phyloP scores from a whole-genome alignment of 2,329 filamentous ascomycete genomes.

The Penicillium fuscoglaucum region DNA sequence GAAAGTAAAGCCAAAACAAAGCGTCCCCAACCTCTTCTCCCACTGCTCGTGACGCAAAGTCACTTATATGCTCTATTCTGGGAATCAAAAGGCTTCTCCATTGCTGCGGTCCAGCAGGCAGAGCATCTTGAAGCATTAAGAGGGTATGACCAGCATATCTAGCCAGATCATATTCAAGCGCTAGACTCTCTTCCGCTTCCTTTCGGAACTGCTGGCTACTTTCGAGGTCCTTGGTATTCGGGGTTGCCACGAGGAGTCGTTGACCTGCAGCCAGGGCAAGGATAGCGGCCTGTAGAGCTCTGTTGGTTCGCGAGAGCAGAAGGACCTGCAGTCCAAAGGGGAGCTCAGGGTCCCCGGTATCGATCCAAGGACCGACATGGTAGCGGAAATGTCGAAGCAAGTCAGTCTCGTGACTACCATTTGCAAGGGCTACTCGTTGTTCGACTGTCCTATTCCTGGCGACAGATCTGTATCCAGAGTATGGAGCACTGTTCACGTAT shows the following conservation, averaged over 20 bases:
- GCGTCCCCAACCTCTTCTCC: constrained; percentile 20
- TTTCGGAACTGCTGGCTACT: constrained; percentile 16
- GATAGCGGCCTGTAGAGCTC: constrained; percentile 21
- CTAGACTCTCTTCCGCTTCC: constrained; percentile 21
- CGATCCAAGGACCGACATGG: constrained; percentile 28
- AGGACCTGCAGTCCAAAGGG: constrained; percentile 23
- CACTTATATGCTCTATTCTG: constrained; percentile 5
- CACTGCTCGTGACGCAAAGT: constrained; percentile 3
- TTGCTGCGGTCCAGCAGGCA: constrained; percentile 15
- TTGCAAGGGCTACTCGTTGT: constrained; percentile 1
- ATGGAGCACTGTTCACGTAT: constrained; percentile 1
- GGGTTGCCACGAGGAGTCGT: constrained; percentile 9
- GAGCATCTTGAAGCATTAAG: constrained; percentile 21
- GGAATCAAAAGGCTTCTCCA: constrained; percentile 18
- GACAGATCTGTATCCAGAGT: not conserved
- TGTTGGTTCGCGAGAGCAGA: constrained; percentile 21
- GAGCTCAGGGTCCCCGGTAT: constrained; percentile 26
- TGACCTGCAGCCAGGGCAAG: constrained; percentile 25
- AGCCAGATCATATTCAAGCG: constrained; percentile 13
- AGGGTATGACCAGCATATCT: constrained; percentile 17
- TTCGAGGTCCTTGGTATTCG: constrained; percentile 2
- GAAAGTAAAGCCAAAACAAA: constrained; percentile 23
- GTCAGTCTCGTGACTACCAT: constrained; percentile 22
- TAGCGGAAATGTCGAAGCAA: constrained; percentile 29
- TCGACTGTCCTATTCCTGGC: not conserved